A percentile compares a stretch with the other conserved stretches of the same genome.
Conservation (phyloP, 2,329 filamentous ascomycete genomes). For the Apiospora koreana region DNA sequence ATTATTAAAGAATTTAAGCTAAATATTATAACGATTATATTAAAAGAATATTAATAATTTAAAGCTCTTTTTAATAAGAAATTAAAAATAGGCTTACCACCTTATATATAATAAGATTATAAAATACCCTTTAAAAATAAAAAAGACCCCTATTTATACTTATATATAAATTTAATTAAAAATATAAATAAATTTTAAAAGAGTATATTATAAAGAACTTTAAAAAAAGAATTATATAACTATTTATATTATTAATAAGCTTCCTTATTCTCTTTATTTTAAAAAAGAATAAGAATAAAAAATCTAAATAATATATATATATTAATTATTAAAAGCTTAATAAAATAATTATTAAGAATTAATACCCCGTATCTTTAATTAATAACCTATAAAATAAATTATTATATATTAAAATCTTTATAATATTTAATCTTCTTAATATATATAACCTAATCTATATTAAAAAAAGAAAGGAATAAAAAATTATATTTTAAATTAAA, state of each 20-base stretch:
- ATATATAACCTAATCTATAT: not conserved
- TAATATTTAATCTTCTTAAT: not conserved
- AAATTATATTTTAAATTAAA: not conserved
- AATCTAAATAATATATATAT: not conserved
- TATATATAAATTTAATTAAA: not conserved
- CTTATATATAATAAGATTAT: not conserved
- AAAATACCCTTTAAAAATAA: not conserved
- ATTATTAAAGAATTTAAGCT: not conserved
- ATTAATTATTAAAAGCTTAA: not conserved
- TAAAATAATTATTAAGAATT: not conserved
- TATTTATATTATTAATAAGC: not conserved
- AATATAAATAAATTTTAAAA: not conserved
- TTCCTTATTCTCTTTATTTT: not conserved
- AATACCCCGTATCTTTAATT: not conserved
- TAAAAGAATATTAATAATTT: not conserved
- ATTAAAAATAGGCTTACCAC: not conserved
- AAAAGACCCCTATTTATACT: not conserved
- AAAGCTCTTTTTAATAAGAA: not conserved
- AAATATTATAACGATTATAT: not conserved
- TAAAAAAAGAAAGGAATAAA: slow-evolving; percentile 4
- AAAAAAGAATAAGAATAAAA: not conserved
- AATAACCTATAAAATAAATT: not conserved
- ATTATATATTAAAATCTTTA: too few relatives aligned
- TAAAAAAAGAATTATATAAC: not conserved
- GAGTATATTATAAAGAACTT: not conserved